A percentile compares a stretch with the other conserved stretches of the same genome.
These are phyloP conservation scores for Neonectria punicea DNA, from an alignment of 2,329 filamentous ascomycete species.

Conservation along the genomic window DNA sequence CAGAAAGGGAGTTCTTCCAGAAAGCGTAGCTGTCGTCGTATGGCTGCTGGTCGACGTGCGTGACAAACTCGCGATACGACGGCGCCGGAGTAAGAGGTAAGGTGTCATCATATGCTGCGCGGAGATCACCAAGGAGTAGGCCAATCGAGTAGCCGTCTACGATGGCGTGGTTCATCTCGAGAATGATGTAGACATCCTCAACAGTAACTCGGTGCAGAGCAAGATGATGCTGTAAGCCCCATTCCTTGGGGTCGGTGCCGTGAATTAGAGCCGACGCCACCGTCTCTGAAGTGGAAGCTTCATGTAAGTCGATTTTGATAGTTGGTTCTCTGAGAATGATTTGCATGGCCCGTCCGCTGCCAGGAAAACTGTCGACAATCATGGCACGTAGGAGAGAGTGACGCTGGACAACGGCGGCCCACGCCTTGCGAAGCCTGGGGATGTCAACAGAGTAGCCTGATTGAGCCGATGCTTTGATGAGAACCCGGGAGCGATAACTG, in stretches of 20 bases:
- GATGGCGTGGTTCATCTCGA: conserved; percentile 15
- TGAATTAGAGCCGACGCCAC: too few relatives aligned
- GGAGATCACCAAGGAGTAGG: conserved; percentile 7
- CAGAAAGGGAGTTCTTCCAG: background rate
- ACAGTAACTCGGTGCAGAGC: conserved; percentile 2
- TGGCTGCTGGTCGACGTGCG: background rate
- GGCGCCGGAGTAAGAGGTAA: background rate
- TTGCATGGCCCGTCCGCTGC: conserved; percentile 7
- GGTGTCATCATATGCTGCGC: background rate
- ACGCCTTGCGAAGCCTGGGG: conserved; percentile 12
- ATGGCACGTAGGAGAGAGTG: conserved; percentile 15
- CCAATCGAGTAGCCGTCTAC: conserved; percentile 13
- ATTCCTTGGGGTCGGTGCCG: background rate
- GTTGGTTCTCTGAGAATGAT: conserved; percentile 10
- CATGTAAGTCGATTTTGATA: conserved; percentile 1
- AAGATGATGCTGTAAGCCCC: conserved; percentile 14
- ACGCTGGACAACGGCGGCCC: conserved; percentile 18
- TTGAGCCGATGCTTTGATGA: background rate
- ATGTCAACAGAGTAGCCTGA: background rate
- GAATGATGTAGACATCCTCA: conserved; percentile 16
- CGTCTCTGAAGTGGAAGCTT: background rate
- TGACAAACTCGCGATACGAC: conserved; percentile 3
- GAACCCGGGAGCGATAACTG: conserved; percentile 19
- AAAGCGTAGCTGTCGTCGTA: background rate
- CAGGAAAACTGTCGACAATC: conserved; percentile 16